phyloP scores from a whole-genome alignment of 768 basidiomycete species.

The Amanita subjunquillea region DNA sequence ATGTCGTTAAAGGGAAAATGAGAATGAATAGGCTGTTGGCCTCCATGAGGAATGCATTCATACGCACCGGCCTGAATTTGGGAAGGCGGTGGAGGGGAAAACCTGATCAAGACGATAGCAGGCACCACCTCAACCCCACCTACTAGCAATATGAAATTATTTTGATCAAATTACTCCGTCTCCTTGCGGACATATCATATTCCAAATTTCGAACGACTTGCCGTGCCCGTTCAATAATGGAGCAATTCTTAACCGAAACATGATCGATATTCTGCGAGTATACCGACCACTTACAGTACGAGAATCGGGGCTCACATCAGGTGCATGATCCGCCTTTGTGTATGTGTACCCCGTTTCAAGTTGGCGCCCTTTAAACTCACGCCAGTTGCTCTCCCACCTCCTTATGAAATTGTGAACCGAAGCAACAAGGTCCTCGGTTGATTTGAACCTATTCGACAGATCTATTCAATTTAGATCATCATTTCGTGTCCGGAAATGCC shows the following conservation, averaged over 20 bases:
- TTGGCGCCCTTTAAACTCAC: constrained; percentile 28
- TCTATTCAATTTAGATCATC: constrained; percentile 1
- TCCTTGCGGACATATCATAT: not conserved
- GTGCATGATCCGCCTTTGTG: constrained; percentile 23
- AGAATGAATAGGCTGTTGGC: constrained; percentile 14
- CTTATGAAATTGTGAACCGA: not conserved
- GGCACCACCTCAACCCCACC: not conserved
- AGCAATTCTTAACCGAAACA: constrained; percentile 26
- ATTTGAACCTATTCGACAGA: not conserved
- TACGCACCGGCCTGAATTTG: constrained; percentile 12
- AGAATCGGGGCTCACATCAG: constrained; percentile 15
- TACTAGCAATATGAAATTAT: constrained; percentile 5
- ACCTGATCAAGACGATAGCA: constrained; percentile 5
- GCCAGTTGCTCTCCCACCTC: not conserved
- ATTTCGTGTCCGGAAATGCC: not conserved
- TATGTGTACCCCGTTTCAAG: constrained; percentile 20
- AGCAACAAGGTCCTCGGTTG: not conserved
- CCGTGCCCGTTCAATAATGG: not conserved
- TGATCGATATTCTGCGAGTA: constrained; percentile 28
- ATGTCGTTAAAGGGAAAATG: constrained; percentile 26
- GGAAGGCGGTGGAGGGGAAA: constrained; percentile 4
- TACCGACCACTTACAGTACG: constrained; percentile 8
- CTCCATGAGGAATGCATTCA: constrained; percentile 30
- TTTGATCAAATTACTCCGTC: constrained; percentile 2
- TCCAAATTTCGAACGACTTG: not conserved